Base-by-base conservation (phyloP, 768 basidiomycete genomes). In the Mycena venus region DNA sequence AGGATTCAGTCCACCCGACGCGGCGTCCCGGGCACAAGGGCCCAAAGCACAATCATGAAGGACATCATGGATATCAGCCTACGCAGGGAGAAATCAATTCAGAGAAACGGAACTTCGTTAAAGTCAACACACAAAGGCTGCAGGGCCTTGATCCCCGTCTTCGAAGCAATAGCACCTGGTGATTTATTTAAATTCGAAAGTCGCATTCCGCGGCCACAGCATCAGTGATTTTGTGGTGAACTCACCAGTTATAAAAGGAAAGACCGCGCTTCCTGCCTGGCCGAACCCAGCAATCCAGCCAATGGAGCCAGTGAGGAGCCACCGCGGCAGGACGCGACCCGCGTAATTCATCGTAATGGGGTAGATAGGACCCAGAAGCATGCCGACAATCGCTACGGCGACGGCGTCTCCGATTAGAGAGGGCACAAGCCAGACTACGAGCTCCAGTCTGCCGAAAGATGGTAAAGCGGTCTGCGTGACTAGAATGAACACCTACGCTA, bases 211-310 rank as follows among this genome's bases (percentile, higher is more conserved):
- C n/a, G n/a, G n/a, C n/a, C n/a, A n/a, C n/a, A n/a, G n/a, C n/a
- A n/a, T n/a, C n/a, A n/a, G n/a, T n/a, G n/a, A n/a, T n/a, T n/a
- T n/a, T n/a, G n/a, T n/a, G n/a, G n/a, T n/a, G n/a, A n/a, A n/a
- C n/a, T n/a, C n/a, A n/a, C n/a, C n/a, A n/a, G n/a, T 92, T 73
- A 94, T 87, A 77, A 95, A 94, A 0, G 95, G 94, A 6, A 95
- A 78, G 9, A 93, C 74, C 0, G 94, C 94, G 49, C 91, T 91
- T 21, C 94, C 94, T 3, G 93, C 90, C 78, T 93, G 91, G 0
- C 94, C 94, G 36, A 91, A 88, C 5, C 90, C 90, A 8, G 91
- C 90, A 34, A 92, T 91, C 91, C 91, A 93, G 11, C 92, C 92
- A 40, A 93, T 91, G 14, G 91, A 87, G 27, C 88, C 90, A 55